A percentile compares a stretch with the other conserved stretches of the same genome.
phyloP scores from a whole-genome alignment of 2,329 filamentous ascomycete genomes.

The Rutstroemia sp. region DNA sequence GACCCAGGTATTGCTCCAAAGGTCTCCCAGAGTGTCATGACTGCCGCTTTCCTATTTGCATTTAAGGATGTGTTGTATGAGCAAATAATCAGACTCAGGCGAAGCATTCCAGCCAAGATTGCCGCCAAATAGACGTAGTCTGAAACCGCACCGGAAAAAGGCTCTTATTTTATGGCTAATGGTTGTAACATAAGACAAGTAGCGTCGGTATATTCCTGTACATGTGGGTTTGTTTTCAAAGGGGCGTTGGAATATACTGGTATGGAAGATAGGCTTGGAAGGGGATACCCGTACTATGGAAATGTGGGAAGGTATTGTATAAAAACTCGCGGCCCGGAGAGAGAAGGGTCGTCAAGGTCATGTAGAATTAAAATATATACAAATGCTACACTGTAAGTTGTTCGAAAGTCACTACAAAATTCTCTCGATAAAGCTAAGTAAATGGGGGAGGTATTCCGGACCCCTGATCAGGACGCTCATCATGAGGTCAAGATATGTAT shows the following conservation, averaged over 20 bases:
- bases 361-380: too few relatives aligned
- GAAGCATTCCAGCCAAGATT: constrained; percentile 23
- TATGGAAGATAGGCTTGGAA: background rate
- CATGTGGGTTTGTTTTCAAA: background rate
- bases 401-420: too few relatives aligned
- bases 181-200: constrained; percentile 1
- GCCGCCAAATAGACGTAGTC: background rate
- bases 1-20: constrained; percentile 81
- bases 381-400: too few relatives aligned
- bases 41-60: constrained; percentile 90
- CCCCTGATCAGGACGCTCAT: too few relatives aligned
- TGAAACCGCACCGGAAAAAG: background rate
- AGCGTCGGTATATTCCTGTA: background rate
- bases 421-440: too few relatives aligned
- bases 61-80: constrained; percentile 97
- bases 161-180: background rate
- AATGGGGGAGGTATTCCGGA: too few relatives aligned
- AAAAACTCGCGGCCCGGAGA: too few relatives aligned
- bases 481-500: too few relatives aligned
- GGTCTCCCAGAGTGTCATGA: constrained; percentile 93
- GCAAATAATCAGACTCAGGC: constrained; percentile 62
- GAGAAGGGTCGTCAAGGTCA: too few relatives aligned
- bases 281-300: background rate
- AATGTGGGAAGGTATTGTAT: too few relatives aligned
- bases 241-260: background rate